These are phyloP conservation scores for Colletotrichum euphorbiae DNA, from an alignment of 2,329 filamentous ascomycete genomes.

Conservation along the genomic window DNA sequence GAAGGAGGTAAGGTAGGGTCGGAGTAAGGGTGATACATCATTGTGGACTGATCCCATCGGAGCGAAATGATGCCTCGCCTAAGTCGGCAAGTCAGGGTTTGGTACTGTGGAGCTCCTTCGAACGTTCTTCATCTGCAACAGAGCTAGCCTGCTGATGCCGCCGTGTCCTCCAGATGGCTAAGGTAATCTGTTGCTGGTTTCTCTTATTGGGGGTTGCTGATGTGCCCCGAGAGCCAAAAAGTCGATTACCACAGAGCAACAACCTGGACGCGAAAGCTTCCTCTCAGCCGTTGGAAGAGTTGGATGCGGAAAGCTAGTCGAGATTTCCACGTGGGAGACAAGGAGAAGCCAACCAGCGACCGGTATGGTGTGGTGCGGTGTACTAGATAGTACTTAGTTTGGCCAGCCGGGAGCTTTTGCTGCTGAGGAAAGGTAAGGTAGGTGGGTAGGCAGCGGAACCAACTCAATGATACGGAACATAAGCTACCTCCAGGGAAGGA, in stretches of 20 bases:
- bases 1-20: too few species aligned
- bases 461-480: conserved; percentile 2
- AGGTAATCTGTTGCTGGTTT: background rate
- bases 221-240: conserved; percentile 5
- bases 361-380: conserved; percentile 2
- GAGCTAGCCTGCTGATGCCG: conserved; percentile 9
- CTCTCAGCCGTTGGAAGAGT: conserved; percentile 9
- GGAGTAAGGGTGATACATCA: conserved; percentile 24
- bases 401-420: background rate
- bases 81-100: conserved; percentile 38
- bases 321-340: conserved; percentile 35
- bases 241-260: background rate
- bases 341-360: conserved; percentile 23
- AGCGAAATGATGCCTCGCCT: conserved; percentile 40
- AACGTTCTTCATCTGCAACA: conserved; percentile 28
- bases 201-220: background rate
- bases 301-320: conserved; percentile 17
- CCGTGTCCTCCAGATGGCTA: background rate
- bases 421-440: background rate
- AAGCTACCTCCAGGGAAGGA: background rate
- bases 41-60: conserved; percentile 41
- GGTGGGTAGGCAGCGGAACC: conserved; percentile 1
- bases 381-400: background rate
- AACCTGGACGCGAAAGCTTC: background rate
- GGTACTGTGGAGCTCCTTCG: conserved; percentile 28